Base-by-base conservation (phyloP, 805 yeast species). In the Sugiyamaella chiloensis region DNA sequence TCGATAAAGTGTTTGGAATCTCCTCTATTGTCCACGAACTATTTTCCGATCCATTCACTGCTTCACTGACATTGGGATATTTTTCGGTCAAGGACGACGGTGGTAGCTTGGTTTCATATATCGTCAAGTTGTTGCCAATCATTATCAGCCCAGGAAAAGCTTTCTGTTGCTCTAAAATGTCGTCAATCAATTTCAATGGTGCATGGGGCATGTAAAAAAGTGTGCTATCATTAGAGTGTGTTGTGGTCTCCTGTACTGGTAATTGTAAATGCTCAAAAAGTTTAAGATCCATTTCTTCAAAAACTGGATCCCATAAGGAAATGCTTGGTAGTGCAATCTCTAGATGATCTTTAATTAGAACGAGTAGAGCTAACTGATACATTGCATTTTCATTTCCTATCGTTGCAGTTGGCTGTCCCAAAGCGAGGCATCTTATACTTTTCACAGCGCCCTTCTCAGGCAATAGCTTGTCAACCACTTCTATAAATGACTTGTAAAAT, bases 161-260 rank as follows among this genome's bases (percentile, higher is more conserved):
- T 9, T 37, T 24, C 19, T 26, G 8, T 4, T 32, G 40, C 2
- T 40, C 40, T 17, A 53, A 34, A 4, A 62, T 51, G 6, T 36
- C 17, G 14, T 59, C 57, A 4, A 60, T 56, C 2, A 69, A 53
- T 1, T 58, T 46, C 32, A 83, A 63, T 1, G 88, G 87, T 0
- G 90, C 91, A 66, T 86, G 95, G 0, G 95, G 95, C 40, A 86
- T 69, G 58, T 78, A 85, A 60, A 69, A 83, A 1, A 86, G 63
- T 0, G 72, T 66, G 1, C 51, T 29, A 1, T 40, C 16, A 0
- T 52, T 36, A 7, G 46, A 43, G 14, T 46, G 40, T 14, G 47
- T 56, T 19, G 59, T 52, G 4, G 53, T 56, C 24, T 64, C 67
- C 5, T 53, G 57, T 4, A 68, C 62, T 1, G 55, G 36, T 9